Conservation (phyloP, 352 stramenopile species). For the Sclerospora graminicola region DNA sequence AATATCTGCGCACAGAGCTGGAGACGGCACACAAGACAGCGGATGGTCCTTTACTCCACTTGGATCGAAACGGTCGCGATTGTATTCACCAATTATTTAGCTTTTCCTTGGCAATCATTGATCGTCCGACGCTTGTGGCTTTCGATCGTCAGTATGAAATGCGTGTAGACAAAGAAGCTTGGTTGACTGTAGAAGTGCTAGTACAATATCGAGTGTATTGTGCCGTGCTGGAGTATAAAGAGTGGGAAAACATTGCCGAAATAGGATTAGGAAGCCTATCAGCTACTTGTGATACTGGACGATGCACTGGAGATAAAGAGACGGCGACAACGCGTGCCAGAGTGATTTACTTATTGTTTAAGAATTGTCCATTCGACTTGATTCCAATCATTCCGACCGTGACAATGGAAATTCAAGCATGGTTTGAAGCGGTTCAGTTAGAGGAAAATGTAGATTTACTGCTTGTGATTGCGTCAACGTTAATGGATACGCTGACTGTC, state of each 20-base stretch:
- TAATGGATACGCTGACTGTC: conserved; percentile 48
- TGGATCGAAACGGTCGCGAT: conserved; percentile 63
- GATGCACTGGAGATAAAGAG: conserved; percentile 8
- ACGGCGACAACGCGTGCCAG: conserved; percentile 21
- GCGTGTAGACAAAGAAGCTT: conserved; percentile 61
- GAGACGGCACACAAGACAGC: conserved; percentile 37
- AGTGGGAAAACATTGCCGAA: conserved; percentile 47
- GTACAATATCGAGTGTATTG: conserved; percentile 62
- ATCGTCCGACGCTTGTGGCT: conserved; percentile 17
- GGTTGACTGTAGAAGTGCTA: conserved; percentile 45
- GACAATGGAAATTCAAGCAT: conserved; percentile 33
- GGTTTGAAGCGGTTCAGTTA: conserved; percentile 30
- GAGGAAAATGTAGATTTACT: conserved; percentile 28
- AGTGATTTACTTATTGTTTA: conserved; percentile 36
- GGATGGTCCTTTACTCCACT: conserved; percentile 42
- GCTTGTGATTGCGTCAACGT: conserved; percentile 24
- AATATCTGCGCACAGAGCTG: conserved; percentile 51
- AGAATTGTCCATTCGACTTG: conserved; percentile 54
- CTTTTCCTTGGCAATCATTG: conserved; percentile 43
- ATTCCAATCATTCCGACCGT: conserved; percentile 26
- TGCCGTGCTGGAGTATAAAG: conserved; percentile 34
- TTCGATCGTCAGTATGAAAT: conserved; percentile 21
- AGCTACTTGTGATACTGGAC: conserved; percentile 1
- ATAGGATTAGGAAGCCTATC: conserved; percentile 44
- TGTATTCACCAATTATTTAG: conserved; percentile 43